Conservation (phyloP, 2,329 filamentous ascomycete genomes). For the Cyclaneusma minus region DNA sequence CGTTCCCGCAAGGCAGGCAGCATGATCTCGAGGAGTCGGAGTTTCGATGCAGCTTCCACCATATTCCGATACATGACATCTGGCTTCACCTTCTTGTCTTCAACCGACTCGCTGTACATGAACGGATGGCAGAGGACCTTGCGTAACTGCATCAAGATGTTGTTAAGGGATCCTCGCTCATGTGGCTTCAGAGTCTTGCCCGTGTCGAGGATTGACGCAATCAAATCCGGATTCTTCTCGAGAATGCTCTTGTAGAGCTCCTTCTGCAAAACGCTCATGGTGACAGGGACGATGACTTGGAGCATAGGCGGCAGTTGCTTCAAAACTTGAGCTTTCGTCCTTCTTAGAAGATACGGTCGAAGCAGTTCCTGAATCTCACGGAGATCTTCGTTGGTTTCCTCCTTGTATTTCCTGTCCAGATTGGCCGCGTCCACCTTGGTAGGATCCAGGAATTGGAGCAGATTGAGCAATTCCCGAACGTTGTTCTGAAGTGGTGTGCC, state of each 20-base stretch:
- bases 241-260: conserved; percentile 90
- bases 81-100: conserved; percentile 55
- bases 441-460: conserved; percentile 85
- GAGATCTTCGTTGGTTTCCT: conserved; percentile 73
- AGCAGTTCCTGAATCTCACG: conserved; percentile 71
- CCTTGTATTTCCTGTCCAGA: conserved; percentile 60
- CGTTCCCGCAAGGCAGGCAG: conserved; percentile 73
- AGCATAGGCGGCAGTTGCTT: conserved; percentile 87
- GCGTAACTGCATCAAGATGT: conserved; percentile 87
- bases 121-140: conserved; percentile 96
- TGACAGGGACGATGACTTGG: conserved; percentile 90
- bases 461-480: conserved; percentile 82
- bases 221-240: conserved; percentile 75
- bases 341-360: conserved; percentile 51
- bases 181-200: conserved; percentile 43
- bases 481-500: conserved; percentile 90
- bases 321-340: conserved; percentile 81
- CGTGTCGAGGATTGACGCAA: conserved; percentile 70
- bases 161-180: conserved; percentile 73
- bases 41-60: conserved; percentile 80
- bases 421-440: conserved; percentile 48
- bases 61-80: conserved; percentile 60
- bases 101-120: conserved; percentile 79
- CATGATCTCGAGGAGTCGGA: conserved; percentile 70
- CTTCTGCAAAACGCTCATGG: conserved; percentile 87